Evolutionary conservation across 176 grass and related monocot genomes (phyloP), one percentile per base, ranked within the genome.

Genomic region (Triticum urartu): DNA sequence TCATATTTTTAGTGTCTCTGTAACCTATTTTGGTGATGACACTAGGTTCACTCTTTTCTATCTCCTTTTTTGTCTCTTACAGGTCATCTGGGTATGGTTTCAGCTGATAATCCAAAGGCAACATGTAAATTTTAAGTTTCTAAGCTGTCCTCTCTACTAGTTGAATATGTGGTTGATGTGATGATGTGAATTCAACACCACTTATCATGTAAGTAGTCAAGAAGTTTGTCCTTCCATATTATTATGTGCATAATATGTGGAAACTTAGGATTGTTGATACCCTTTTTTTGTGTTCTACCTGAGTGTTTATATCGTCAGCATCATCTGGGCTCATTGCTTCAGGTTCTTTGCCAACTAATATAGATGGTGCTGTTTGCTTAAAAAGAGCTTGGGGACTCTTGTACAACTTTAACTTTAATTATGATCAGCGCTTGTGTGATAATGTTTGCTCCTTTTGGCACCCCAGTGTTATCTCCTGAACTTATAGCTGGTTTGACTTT

Each of bases 151-250:
- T 79, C 33, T 79, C 21, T 86, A 83, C 83, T 86, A 38, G 62
- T 75, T 86, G 58, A 85, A 75, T 83, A 69, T 33, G 64, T 92
- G 73, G 56, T 86, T 79, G 83, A 48, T 82, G 21, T 83, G 64
- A 39, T 82, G 71, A 56, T 50, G 78, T 17, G 59, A 68, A 82
- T 59, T 60, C 58, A 83, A 60, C 77, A 82, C 77, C 54, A 66
- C 32, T 82, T 79, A 63, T 26, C 65, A 56, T 64, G 47, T 36
- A 75, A 75, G 30, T 69, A 18, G 80, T 89, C 3, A 59, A 54
- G 77, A 30, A 74, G n/a, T 79, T 67, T 75, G 42, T 35, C 45
- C 79, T 80, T 40, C 59, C 72, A 63, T 88, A 20, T 70, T 60
- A 59, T 58, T 61, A 50, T 68, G 62, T 54, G 68, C 48, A 88